Conservation (phyloP, 2,329 filamentous ascomycete species). For the Penicillium rolfsii region DNA sequence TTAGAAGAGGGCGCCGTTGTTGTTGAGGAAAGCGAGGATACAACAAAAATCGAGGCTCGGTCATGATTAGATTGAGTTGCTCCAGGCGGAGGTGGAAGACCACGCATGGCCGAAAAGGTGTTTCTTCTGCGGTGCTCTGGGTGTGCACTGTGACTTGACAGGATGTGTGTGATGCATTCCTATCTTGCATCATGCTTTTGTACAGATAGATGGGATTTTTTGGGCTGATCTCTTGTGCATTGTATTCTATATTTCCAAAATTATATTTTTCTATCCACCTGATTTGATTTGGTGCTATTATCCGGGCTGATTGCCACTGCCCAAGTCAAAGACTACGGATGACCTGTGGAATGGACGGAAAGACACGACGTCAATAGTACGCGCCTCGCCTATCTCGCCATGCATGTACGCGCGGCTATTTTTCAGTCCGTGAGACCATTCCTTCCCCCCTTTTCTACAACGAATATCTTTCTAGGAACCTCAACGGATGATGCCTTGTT, state of each 20-base stretch:
- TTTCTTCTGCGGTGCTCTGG: background rate
- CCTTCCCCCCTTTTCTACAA: background rate
- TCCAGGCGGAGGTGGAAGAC: background rate
- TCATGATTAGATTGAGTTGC: slow-evolving; percentile 20
- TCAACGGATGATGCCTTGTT: background rate
- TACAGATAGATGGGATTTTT: slow-evolving; percentile 39
- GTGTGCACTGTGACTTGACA: slow-evolving; percentile 16
- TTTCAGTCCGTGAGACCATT: background rate
- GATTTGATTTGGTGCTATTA: background rate
- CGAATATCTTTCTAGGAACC: background rate
- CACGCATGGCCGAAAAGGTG: background rate
- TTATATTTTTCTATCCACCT: background rate
- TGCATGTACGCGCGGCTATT: background rate
- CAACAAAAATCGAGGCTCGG: slow-evolving; percentile 30
- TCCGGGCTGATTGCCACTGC: background rate
- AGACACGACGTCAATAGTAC: background rate
- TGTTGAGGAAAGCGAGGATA: slow-evolving; percentile 33
- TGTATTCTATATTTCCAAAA: slow-evolving; percentile 35
- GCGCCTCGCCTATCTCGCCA: background rate
- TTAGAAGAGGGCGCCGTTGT: slow-evolving; percentile 47
- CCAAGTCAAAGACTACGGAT: background rate
- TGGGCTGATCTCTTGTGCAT: slow-evolving; percentile 32
- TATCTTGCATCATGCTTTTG: slow-evolving; percentile 30
- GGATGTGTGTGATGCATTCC: slow-evolving; percentile 28
- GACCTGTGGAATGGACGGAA: background rate